These are phyloP conservation scores for Hanseniaspora hatyaiensis DNA, from an alignment of 805 yeast genomes.

Conservation along the genomic window DNA sequence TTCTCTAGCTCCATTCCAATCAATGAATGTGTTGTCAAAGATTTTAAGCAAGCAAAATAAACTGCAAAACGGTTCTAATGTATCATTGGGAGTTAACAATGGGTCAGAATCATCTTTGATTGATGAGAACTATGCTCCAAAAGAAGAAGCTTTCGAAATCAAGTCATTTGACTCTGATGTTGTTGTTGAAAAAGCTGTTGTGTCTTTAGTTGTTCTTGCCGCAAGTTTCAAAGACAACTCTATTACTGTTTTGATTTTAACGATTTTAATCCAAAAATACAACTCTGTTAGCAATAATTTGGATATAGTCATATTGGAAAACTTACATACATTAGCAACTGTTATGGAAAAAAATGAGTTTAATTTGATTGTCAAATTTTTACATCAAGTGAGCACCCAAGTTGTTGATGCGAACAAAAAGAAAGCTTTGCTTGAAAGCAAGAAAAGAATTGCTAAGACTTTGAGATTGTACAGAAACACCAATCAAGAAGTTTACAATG, in stretches of 20 bases:
- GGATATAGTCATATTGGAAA: slow-evolving; percentile 46
- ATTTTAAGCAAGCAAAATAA: slow-evolving; percentile 7
- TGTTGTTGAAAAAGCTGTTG: slow-evolving; percentile 48
- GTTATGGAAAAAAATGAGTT: slow-evolving; percentile 57
- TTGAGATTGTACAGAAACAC: slow-evolving; percentile 24
- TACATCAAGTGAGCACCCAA: slow-evolving; percentile 38
- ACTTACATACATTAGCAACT: slow-evolving; percentile 52
- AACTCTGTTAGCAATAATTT: slow-evolving; percentile 39
- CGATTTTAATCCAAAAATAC: slow-evolving; percentile 71
- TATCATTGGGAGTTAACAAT: slow-evolving; percentile 4
- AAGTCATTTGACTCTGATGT: not conserved
- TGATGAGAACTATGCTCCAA: not conserved
- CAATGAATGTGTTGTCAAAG: slow-evolving; percentile 12
- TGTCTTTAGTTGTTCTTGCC: slow-evolving; percentile 56
- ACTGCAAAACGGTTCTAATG: slow-evolving; percentile 9
- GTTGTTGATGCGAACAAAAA: slow-evolving; percentile 36
- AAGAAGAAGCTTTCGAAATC: not conserved
- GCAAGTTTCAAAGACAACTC: slow-evolving; percentile 55
- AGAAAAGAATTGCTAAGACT: slow-evolving; percentile 23
- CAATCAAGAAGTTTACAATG: slow-evolving; percentile 38
- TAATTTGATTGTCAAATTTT: slow-evolving; percentile 45
- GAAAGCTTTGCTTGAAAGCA: slow-evolving; percentile 33
- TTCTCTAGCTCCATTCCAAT: slow-evolving; percentile 9
- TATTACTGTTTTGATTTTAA: slow-evolving; percentile 64
- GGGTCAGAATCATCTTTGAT: slow-evolving; percentile 1